Evolutionary conservation across 2,329 filamentous ascomycete species (phyloP), one percentile per base, ranked within the genome.

Genomic region (Penicillium sp.): DNA sequence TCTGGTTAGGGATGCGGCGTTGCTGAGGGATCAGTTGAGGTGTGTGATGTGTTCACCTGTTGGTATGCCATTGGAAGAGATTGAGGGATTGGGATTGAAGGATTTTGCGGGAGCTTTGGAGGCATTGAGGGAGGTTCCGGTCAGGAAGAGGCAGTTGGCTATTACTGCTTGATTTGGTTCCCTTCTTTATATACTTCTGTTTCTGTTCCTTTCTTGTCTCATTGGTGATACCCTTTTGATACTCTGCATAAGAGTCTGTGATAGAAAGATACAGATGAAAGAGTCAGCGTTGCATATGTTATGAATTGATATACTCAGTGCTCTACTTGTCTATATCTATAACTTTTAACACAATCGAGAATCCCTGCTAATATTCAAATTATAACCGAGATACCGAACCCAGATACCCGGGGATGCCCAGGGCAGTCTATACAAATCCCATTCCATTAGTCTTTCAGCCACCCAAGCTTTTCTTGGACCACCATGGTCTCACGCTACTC

Each of bases 141-240:
- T 39, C 1, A 52, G 37, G 35, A 24, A 47, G 52, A 43, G 47
- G 49, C 59, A 64, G 19, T 58, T 73, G 59, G 64, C 69, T 35
- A 72, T 74, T 60, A 71, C 68, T 19, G 68, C 68, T 29, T 66
- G 62, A 33, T 33, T 59, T 72, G 58, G 59, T 29, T 11, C 10
- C 11, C 9, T 29, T 29, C 27, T 11, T 58, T 39, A 19, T 43
- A 16, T 22, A 26, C 1, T 14, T 44, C n/a, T 14, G 10, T 29
- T 45, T 26, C 31, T 16, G n/a, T 33, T 7, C 19, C 14, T 14
- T 26, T 44, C n/a, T 51, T 39, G 14, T 21, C 5, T 19, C 26
- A 22, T 35, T 43, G 11, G 14, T 48, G 29, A 43, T 49, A 39
- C 14, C 26, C 22, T 14, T 47, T 35, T 14, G 19, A 11, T 42